Evolutionary conservation across 805 yeast species (phyloP), one percentile per base, ranked within the genome.

Genomic region (Maudiozyma serrabonitensis): DNA sequence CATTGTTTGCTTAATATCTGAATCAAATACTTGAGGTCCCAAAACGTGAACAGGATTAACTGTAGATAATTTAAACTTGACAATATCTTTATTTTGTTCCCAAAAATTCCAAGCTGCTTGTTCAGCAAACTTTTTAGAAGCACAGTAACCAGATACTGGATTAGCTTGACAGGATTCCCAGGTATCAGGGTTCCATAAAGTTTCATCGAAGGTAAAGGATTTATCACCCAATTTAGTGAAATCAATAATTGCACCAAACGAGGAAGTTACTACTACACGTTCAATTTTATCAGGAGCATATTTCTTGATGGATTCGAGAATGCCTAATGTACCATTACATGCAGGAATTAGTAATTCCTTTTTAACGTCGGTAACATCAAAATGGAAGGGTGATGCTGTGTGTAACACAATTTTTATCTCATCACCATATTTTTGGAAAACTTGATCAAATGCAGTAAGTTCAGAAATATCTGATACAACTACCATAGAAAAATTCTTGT

Each of bases 381-480:
- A 75, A 26, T 72, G 66, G 59, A 75, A 75, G 9, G 86, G 84
- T 8, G 82, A 74, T 2, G 86, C 86, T 9, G 81, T 72, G 62
- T 81, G 86, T 41, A 80, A 54, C 46, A 81, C 80, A 25, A 73
- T 76, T 12, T 68, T 67, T 50, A 79, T 73, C 41, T 79, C 81
- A 32, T 75, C 74, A 51, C 74, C 72, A 31, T 63, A 61, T 19
- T 66, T 61, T 38, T 64, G 51, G 42, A 79, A 66, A 1, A 71
- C 71, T 11, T 61, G 59, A 52, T 75, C 77, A 51, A 79, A 79
- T 0, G 80, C 76, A 37, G 69, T 67, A 12, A 55, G 54, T 4
- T 46, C 45, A 7, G 64, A 52, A n/a, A 70, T 58, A 52, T 70
- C 74, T 21, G 55, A 41, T 31, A 72, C 74, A 26, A 72, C 59